A percentile compares a stretch with the other conserved stretches of the same genome.
Conservation (phyloP, 345 rosid genomes). For the Syzygium grande region DNA sequence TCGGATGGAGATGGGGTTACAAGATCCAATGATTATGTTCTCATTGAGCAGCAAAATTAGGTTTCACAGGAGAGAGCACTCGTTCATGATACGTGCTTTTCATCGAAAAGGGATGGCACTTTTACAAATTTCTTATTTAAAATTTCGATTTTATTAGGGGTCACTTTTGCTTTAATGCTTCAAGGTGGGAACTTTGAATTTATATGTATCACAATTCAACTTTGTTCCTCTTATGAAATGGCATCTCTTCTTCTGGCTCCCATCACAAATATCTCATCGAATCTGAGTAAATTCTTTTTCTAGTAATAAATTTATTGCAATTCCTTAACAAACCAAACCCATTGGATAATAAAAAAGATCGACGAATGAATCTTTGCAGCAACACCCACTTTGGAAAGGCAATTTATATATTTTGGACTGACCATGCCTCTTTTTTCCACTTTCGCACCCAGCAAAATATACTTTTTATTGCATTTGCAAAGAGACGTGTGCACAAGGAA, state of each 20-base stretch:
- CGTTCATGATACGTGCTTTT: background rate
- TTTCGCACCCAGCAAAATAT: background rate
- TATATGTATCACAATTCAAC: too few species aligned
- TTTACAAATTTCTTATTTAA: background rate
- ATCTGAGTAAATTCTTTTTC: background rate
- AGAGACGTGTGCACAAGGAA: background rate
- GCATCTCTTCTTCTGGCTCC: background rate
- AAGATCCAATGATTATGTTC: background rate
- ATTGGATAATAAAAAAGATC: constrained; percentile 1
- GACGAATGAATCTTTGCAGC: background rate
- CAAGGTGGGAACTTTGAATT: too few species aligned
- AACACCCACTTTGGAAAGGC: background rate
- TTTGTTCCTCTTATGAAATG: background rate
- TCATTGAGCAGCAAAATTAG: background rate
- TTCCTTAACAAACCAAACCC: background rate
- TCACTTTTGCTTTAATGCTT: too few species aligned
- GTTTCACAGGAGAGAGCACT: background rate
- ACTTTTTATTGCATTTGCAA: background rate
- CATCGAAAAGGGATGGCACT: background rate
- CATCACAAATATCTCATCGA: background rate
- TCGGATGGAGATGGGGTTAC: background rate
- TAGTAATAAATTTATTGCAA: background rate
- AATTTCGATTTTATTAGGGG: background rate
- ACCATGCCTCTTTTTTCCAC: background rate
- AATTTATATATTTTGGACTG: background rate